Percentiles rank a stretch among this genome's conserved stretches.
phyloP scores from a whole-genome alignment of 345 rosid species.

The Clarkia xantiana region DNA sequence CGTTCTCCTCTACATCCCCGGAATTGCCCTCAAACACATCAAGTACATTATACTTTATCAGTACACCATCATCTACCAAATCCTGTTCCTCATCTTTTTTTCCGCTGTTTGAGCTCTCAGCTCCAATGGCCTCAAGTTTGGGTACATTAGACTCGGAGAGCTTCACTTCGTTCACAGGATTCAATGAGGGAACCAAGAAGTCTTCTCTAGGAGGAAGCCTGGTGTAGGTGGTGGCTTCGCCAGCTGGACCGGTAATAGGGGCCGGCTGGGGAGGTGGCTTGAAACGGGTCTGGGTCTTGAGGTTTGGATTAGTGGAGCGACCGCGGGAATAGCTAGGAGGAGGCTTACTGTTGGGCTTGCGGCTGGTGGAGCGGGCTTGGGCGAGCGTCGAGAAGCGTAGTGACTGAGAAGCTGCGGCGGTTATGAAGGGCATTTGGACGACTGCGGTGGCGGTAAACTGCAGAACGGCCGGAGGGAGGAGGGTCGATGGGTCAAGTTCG shows the following conservation, averaged over 20 bases:
- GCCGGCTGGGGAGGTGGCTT: constrained; percentile 22
- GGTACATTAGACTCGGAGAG: constrained; percentile 38
- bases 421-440: no score
- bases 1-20: constrained; percentile 18
- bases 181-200: constrained; percentile 14
- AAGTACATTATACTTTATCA: constrained; percentile 17
- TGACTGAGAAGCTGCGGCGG: constrained; percentile 3
- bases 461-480: no score
- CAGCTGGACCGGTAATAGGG: constrained; percentile 18
- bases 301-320: constrained; percentile 12
- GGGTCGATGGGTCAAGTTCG: no score
- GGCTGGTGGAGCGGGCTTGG: constrained; percentile 29
- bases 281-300: constrained; percentile 22
- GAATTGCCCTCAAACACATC: constrained; percentile 37
- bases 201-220: constrained; percentile 81
- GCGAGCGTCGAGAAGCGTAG: constrained; percentile 31
- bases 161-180: constrained; percentile 28
- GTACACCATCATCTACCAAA: constrained; percentile 14
- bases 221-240: constrained; percentile 70
- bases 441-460: no score
- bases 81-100: constrained; percentile 18
- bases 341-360: constrained; percentile 17
- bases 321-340: constrained; percentile 10
- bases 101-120: constrained; percentile 9
- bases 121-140: constrained; percentile 10